These are phyloP conservation scores for Naegleria lovaniensis DNA, from an alignment of 208 protist genomes.

Conservation along the genomic window DNA sequence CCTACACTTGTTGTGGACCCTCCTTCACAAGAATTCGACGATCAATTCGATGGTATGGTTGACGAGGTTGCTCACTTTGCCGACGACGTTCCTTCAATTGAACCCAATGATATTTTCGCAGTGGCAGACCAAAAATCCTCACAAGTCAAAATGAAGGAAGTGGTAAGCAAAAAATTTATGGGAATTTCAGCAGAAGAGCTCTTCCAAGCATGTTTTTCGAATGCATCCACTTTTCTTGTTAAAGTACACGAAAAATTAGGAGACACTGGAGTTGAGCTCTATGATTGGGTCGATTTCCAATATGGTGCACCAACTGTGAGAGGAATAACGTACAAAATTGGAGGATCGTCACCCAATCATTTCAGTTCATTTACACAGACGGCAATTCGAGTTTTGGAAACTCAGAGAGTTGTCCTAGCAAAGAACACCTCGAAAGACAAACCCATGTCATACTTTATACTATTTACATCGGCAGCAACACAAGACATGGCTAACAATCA, in stretches of 20 bases:
- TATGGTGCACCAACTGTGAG: background rate
- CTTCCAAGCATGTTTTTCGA: background rate
- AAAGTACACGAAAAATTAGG: background rate
- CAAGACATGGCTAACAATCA: background rate
- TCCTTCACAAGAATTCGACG: background rate
- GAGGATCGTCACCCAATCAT: background rate
- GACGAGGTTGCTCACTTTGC: background rate
- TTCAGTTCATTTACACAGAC: background rate
- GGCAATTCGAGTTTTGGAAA: background rate
- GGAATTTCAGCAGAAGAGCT: background rate
- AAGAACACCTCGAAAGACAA: background rate
- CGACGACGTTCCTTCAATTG: background rate
- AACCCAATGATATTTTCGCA: background rate
- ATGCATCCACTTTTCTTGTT: background rate
- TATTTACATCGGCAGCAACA: background rate
- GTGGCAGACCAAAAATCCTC: background rate
- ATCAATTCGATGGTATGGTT: background rate
- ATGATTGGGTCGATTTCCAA: background rate
- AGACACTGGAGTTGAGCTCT: background rate
- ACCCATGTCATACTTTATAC: background rate
- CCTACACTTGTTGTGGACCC: background rate
- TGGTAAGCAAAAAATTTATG: background rate
- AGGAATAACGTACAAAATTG: background rate
- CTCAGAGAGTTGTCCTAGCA: background rate
- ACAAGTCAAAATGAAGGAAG: background rate